Conservation (phyloP, 2,329 filamentous ascomycete species). For the Ascochyta viciae-villosae region DNA sequence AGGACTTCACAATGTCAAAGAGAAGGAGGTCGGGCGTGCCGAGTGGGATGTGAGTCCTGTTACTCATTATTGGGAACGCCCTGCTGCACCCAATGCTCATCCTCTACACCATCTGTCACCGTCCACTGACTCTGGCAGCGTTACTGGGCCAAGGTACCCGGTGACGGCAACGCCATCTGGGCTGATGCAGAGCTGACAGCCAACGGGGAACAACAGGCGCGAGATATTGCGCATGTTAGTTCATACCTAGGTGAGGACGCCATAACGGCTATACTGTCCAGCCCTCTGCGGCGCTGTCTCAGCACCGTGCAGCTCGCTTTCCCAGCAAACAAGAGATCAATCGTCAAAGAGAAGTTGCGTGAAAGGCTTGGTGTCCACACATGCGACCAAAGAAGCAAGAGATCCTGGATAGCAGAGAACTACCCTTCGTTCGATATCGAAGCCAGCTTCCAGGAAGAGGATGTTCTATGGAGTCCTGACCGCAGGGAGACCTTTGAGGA, state of each 20-base stretch:
- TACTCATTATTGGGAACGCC: not conserved
- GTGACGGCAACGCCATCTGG: slow-evolving; percentile 67
- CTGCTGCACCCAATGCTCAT: not conserved
- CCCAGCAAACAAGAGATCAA: slow-evolving; percentile 49
- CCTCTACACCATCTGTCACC: not conserved
- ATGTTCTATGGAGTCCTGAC: slow-evolving; percentile 53
- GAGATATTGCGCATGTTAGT: slow-evolving; percentile 65
- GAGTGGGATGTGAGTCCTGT: slow-evolving; percentile 66
- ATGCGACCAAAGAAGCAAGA: slow-evolving; percentile 65
- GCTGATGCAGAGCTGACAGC: slow-evolving; percentile 66
- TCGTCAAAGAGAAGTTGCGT: slow-evolving; percentile 67
- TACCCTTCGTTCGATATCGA: slow-evolving; percentile 64
- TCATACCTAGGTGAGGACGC: slow-evolving; percentile 41
- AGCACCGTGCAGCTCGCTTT: slow-evolving; percentile 68
- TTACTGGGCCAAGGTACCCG: slow-evolving; percentile 68
- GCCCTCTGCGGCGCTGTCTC: slow-evolving; percentile 67
- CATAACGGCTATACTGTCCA: slow-evolving; percentile 52
- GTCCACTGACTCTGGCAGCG: slow-evolving; percentile 43
- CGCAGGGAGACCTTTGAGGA: slow-evolving; percentile 16
- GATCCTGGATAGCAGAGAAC: slow-evolving; percentile 56
- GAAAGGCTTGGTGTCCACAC: slow-evolving; percentile 70
- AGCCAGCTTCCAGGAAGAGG: slow-evolving; percentile 63
- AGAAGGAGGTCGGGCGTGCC: slow-evolving; percentile 67
- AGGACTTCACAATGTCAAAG: slow-evolving; percentile 67
- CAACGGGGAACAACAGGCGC: slow-evolving; percentile 62